These are phyloP conservation scores for Botrytis cinerea DNA, from an alignment of 2,329 filamentous ascomycete genomes.

Conservation along the genomic window DNA sequence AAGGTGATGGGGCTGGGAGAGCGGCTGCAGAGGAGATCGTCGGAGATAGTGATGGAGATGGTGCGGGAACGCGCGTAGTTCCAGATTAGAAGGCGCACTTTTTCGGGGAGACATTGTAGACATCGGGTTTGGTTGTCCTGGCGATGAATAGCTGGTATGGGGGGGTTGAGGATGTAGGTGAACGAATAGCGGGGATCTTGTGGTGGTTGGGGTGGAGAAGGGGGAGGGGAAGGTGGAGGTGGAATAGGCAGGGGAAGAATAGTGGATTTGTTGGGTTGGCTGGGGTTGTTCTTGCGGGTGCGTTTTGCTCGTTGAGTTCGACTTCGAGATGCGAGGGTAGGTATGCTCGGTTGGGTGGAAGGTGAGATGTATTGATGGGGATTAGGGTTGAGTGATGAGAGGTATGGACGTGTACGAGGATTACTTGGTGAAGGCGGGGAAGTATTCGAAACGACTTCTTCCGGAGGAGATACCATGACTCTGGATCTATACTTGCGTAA, in stretches of 20 bases:
- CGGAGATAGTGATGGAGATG: background rate
- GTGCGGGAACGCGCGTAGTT: background rate
- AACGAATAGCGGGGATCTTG: background rate
- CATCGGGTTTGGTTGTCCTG: background rate
- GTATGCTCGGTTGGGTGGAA: too few relatives aligned
- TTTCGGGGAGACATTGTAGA: background rate
- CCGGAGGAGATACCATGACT: background rate
- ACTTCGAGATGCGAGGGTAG: background rate
- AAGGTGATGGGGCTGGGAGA: slow-evolving; percentile 2
- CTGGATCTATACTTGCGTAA: background rate
- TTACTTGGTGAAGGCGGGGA: background rate
- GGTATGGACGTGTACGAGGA: background rate
- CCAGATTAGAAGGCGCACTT: background rate
- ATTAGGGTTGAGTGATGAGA: background rate
- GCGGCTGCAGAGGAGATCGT: background rate
- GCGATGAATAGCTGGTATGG: background rate
- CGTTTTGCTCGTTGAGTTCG: background rate
- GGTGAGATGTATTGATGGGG: too few relatives aligned
- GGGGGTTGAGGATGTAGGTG: background rate
- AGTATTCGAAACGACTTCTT: background rate
- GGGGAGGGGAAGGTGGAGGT: background rate
- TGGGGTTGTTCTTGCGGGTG: background rate
- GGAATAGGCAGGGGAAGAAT: background rate
- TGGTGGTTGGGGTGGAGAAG: background rate
- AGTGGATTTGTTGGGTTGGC: background rate